These are phyloP conservation scores for Cryptosporidium canis DNA, from an alignment of 169 alveolate genomes.

Conservation along the genomic window DNA sequence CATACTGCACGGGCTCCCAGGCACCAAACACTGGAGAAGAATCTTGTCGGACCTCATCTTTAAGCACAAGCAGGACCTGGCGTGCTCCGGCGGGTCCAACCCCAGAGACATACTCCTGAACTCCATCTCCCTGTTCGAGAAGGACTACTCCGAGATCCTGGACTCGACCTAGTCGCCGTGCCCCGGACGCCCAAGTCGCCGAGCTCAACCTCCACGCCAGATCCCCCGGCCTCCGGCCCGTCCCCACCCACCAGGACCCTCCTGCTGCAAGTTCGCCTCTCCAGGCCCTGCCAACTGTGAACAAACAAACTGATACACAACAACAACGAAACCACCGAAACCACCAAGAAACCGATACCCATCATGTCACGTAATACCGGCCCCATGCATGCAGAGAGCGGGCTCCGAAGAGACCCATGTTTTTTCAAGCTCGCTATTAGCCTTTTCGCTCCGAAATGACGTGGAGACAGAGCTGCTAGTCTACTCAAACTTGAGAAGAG, in stretches of 20 bases:
- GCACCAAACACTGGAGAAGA: conserved; percentile 71
- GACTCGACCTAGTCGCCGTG: too few relatives aligned
- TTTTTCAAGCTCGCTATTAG: background rate
- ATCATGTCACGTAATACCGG: background rate
- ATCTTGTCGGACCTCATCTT: background rate
- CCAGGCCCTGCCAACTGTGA: background rate
- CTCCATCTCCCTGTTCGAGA: background rate
- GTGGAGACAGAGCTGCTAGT: background rate
- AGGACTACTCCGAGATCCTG: too few relatives aligned
- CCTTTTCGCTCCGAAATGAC: background rate
- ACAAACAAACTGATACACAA: background rate
- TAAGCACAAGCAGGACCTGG: background rate
- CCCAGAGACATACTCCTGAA: conserved; percentile 5
- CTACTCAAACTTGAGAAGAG: background rate
- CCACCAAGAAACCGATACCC: background rate
- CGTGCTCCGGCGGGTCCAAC: background rate
- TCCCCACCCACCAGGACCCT: too few relatives aligned
- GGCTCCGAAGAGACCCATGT: background rate
- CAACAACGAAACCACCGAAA: conserved; percentile 5
- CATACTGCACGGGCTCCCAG: conserved; percentile 82
- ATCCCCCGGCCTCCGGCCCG: too few relatives aligned
- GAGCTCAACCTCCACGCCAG: too few relatives aligned
- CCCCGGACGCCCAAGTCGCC: too few relatives aligned
- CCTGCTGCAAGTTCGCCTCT: background rate
- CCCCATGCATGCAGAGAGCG: background rate